Base-by-base conservation (phyloP, 148 eudicot genomes). In the Cornus controversa region DNA sequence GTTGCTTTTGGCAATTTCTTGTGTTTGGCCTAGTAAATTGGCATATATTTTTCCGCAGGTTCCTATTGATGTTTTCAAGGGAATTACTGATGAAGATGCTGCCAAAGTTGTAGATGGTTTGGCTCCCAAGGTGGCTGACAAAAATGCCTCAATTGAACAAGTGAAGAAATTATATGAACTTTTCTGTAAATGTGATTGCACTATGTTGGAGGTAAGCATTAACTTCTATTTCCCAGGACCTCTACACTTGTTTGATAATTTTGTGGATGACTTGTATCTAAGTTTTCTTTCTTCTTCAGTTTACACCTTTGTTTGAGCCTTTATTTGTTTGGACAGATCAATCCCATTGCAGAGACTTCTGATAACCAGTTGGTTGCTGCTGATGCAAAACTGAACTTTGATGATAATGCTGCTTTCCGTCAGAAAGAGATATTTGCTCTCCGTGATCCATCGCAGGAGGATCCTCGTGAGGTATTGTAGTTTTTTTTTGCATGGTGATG, bases 21-120 rank as follows among this genome's bases (percentile, higher is more conserved):
- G 27, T 57, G 71, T 34, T 66, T 37, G 73, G 66, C 66, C 47
- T 27, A 37, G 63, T 29, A 36, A 34, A 23, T 69, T 65, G 24
- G 29, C 65, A 24, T n/a, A 24, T 63, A 70, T 76, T 26, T 29
- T 69, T 79, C 15, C 75, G 28, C 83, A 96, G 99, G 99, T 96
- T 16, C 94, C 99, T 50, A 86, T 96, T 83, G 92, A 96, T 81
- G 98, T 96, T 73, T 96, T 96, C 80, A 85, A 72, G 57, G 98
- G 98, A 86, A 96, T 96, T 53, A 93, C 97, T 6, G 99, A 96
- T 82, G 91, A 91, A 75, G 98, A 96, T 93, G 99, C 98, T 75
- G 92, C 93, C 14, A 96, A 96, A 82, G 99, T 96, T 31, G 99
- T 96, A 36, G 98, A 93, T 81, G 99, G 97, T 74, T 86, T 96